Base-by-base conservation (phyloP, 805 yeast genomes). In the Lachancea meyersii region DNA sequence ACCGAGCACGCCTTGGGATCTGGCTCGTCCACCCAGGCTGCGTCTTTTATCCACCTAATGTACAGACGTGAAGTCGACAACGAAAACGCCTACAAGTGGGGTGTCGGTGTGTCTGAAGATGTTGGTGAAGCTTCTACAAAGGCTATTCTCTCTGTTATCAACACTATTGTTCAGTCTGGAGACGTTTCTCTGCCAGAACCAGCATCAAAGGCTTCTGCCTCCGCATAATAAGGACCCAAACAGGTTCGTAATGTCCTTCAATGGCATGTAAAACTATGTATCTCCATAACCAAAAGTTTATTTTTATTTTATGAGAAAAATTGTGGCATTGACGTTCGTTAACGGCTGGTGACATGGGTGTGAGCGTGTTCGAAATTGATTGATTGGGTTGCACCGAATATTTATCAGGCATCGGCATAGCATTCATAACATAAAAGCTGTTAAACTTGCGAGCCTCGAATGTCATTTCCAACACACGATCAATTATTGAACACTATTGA, bases 81-180 rank as follows among this genome's bases (percentile, higher is more conserved):
- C 36, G 70, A 70, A 48, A 56, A 67, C 56, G 53, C 64, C 37
- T 56, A 65, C 46, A 63, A 63, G 54, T 89, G 96, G 96, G 97
- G 97, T 67, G 89, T 89, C 46, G 97, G 96, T 58, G 79, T 87
- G 48, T 82, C 86, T 60, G 91, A 81, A 65, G 95, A 89, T 66
- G 93, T 86, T 42, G 82, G 95, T 20, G 82, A 81, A 57, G 93
- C 96, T 37, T 80, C 95, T 5, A 76, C 86, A 55, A 73, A 75
- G 53, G 77, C 91, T 13, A 71, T 83, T 48, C 58, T 81, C 33
- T 78, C 89, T 16, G 72, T 82, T 44, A 69, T 83, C 40, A 84
- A 84, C 57, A 60, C 51, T 41, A 50, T 61, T 5, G 49, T 62
- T 49, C 48, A 60, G 53, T 38, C 55, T 43, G 60, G 58, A 17